These are phyloP conservation scores for Ophiostoma ulmi DNA, from an alignment of 2,329 filamentous ascomycete species.

Conservation along the genomic window DNA sequence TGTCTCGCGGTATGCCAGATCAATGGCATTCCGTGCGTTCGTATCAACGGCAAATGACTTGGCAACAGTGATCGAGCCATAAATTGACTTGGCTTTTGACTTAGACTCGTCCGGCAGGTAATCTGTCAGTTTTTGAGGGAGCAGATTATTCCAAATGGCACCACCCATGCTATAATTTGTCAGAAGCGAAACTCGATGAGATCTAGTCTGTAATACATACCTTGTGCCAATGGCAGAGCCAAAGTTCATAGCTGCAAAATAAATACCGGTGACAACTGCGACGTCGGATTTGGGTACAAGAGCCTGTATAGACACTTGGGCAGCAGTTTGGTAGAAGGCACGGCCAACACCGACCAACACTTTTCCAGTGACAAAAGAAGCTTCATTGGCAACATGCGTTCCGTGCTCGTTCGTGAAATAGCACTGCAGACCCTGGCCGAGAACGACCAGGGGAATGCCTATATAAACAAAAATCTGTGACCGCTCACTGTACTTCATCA, in stretches of 20 bases:
- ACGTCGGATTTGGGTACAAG: not conserved
- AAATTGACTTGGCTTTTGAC: not conserved
- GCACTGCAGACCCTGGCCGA: not conserved
- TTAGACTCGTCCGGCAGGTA: not conserved
- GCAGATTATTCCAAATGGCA: not conserved
- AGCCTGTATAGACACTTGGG: not conserved
- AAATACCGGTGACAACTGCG: not conserved
- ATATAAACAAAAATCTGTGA: not conserved
- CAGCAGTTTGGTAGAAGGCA: not conserved
- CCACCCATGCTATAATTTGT: not conserved
- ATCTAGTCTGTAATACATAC: not conserved
- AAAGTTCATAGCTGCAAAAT: not conserved
- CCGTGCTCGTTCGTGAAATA: not conserved
- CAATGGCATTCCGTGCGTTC: not conserved
- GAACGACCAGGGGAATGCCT: not conserved
- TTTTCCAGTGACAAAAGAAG: not conserved
- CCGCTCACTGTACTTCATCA: not conserved
- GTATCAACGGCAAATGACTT: not conserved
- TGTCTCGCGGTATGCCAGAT: not conserved
- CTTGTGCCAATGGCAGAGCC: not conserved
- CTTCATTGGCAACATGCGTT: not conserved
- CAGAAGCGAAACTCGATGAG: not conserved
- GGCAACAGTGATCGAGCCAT: not conserved
- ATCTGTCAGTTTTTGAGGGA: not conserved
- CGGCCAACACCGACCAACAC: not conserved